These are phyloP conservation scores for Xylariaceae sp. DNA, from an alignment of 2,329 filamentous ascomycete genomes.

Conservation along the genomic window DNA sequence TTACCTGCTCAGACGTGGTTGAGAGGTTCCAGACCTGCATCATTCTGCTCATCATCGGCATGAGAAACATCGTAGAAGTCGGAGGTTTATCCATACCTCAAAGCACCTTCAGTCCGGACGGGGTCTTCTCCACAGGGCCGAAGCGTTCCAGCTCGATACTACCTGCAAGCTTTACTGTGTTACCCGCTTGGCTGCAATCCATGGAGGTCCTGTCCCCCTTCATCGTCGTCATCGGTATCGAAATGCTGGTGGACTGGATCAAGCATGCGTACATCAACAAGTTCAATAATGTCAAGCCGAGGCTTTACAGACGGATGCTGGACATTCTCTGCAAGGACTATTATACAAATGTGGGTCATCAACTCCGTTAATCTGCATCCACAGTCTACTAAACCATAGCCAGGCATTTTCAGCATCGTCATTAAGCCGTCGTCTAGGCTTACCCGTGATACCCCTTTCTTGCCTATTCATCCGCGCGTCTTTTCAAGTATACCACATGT, in stretches of 20 bases:
- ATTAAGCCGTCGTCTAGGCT: slow-evolving; percentile 79
- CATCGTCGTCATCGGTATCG: slow-evolving; percentile 86
- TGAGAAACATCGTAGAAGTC: slow-evolving; percentile 94
- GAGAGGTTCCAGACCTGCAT: slow-evolving; percentile 97
- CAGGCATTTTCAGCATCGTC: slow-evolving; percentile 88
- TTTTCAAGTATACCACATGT: slow-evolving; percentile 97
- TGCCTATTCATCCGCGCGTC: slow-evolving; percentile 94
- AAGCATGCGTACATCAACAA: slow-evolving; percentile 98
- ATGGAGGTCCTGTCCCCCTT: slow-evolving; percentile 92
- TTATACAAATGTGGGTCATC: slow-evolving; percentile 73
- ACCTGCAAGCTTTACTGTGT: slow-evolving; percentile 83
- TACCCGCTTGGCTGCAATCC: slow-evolving; percentile 73
- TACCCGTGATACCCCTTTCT: slow-evolving; percentile 87
- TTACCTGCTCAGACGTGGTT: slow-evolving; percentile 94
- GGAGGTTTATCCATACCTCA: slow-evolving; percentile 70
- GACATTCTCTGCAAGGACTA: slow-evolving; percentile 97
- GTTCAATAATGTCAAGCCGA: slow-evolving; percentile 94
- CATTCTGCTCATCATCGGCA: slow-evolving; percentile 92
- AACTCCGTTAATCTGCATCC: background rate
- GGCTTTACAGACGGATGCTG: slow-evolving; percentile 82
- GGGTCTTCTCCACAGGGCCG: slow-evolving; percentile 52
- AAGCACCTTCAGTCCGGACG: slow-evolving; percentile 45
- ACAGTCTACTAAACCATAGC: slow-evolving; percentile 1
- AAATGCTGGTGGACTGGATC: slow-evolving; percentile 94
- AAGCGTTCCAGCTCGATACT: slow-evolving; percentile 70